Base-by-base conservation (phyloP, 495 filamentous ascomycete genomes). In the Tetracladium marchalianum region DNA sequence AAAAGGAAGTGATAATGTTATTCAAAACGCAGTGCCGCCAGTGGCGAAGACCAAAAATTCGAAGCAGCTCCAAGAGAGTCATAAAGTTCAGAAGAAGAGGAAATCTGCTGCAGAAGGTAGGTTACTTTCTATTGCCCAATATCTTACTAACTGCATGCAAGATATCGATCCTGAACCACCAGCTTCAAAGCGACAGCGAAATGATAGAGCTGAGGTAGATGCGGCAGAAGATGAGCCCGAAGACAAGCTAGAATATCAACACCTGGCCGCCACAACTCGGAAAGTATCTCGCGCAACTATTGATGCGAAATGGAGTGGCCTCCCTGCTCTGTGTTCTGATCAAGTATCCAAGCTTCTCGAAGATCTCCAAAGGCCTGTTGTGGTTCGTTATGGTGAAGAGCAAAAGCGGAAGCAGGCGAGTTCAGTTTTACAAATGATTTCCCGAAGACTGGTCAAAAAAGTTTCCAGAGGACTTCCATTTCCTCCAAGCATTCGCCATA, bases 271-370 rank as follows among this genome's bases (percentile, higher is more conserved):
- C 37, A 35, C 51, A 5, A 51, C 40, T 27, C 54, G 46, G 0
- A 35, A 32, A 41, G 66, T 84, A 31, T 64, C 78, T 6, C 73
- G 75, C 51, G 62, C 68, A 31, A 73, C 67, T 3, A 76, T 83
- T 57, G 70, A 69, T 35, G 60, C 68, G 11, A 78, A 75, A 66
- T 83, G 79, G 79, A 65, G 65, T n/a, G 65, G 66, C 16, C 64
- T 81, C 3, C 65, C 76, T 0, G 66, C 68, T 24, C 58, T 65
- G 5, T 70, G 67, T 4, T 69, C 77, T 53, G 65, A 70, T 17
- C 75, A 68, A 41, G 66, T 80, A 34, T 63, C 65, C 35, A 67
- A 70, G 44, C 58, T 81, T 49, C 67, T 83, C 19, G 62, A 65
- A 27, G 63, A 72, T 8, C 54, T 76, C 11, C 73, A 80, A 55